Evolutionary conservation across 192 early-diverging fungal genomes (phyloP).

Genomic region (Coemansia asiatica): DNA sequence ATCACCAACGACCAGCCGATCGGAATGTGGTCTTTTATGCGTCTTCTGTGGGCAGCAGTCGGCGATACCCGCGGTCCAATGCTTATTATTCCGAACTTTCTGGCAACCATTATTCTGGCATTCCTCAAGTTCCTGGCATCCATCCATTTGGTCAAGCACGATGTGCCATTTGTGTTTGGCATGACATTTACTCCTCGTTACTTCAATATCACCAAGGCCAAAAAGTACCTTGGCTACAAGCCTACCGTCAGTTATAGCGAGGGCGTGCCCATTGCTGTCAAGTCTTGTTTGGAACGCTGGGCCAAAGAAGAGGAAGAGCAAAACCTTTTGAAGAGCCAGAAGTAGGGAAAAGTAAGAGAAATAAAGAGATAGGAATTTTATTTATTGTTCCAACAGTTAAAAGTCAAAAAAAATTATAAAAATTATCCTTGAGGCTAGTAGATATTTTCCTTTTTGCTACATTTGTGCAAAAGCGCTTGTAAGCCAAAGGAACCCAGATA

Average conservation of each 20-base stretch:
- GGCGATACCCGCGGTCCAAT: constrained; percentile 60
- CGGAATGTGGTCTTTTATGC: constrained; percentile 87
- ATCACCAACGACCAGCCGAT: constrained; percentile 90
- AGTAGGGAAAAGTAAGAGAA: not conserved
- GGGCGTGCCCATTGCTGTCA: constrained; percentile 55
- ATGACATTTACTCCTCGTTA: constrained; percentile 78
- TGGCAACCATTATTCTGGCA: constrained; percentile 67
- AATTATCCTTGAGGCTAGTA: too few relatives aligned
- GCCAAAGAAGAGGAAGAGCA: constrained; percentile 28
- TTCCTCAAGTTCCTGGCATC: constrained; percentile 64
- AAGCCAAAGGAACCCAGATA: constrained; percentile 54
- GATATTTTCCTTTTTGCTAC: constrained; percentile 10
- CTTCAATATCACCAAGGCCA: constrained; percentile 88
- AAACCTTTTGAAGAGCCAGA: constrained; percentile 2
- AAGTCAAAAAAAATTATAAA: not conserved
- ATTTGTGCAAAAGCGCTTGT: constrained; percentile 25
- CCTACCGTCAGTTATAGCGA: constrained; percentile 60
- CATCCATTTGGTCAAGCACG: constrained; percentile 64
- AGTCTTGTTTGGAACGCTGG: constrained; percentile 51
- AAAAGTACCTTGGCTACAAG: constrained; percentile 64
- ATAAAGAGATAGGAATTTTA: too few relatives aligned
- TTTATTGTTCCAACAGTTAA: not conserved
- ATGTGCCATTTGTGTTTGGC: constrained; percentile 78
- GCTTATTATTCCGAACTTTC: constrained; percentile 60
- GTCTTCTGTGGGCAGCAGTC: constrained; percentile 64